Conservation (phyloP, 345 rosid species). For the Alliaria petiolata region DNA sequence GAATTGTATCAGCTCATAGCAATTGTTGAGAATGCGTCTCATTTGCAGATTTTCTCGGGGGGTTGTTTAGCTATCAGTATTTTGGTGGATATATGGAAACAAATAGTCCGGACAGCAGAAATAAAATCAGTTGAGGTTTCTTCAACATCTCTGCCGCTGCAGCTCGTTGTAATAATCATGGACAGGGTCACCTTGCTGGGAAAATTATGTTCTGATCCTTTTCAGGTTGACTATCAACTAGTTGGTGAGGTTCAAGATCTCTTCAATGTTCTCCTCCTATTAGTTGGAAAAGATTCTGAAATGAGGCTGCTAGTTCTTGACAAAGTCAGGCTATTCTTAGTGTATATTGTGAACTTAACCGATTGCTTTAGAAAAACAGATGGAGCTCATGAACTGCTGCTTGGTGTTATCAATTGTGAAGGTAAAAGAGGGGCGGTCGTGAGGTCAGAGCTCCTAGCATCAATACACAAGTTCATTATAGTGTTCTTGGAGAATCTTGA, state of each 20-base stretch:
- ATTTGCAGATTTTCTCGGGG: constrained; percentile 39
- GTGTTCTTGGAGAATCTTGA: constrained; percentile 52
- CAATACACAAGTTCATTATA: constrained; percentile 41
- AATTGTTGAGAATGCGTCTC: constrained; percentile 48
- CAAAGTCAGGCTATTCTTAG: constrained; percentile 42
- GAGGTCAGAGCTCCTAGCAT: constrained; percentile 41
- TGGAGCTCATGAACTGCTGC: constrained; percentile 32
- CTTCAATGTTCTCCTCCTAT: constrained; percentile 45
- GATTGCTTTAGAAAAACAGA: constrained; percentile 20
- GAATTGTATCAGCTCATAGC: constrained; percentile 42
- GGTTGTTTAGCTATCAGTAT: constrained; percentile 41
- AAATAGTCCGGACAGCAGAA: constrained; percentile 28
- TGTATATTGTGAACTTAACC: constrained; percentile 30
- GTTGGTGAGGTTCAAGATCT: constrained; percentile 43
- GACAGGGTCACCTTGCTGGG: constrained; percentile 37
- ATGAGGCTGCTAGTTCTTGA: constrained; percentile 48
- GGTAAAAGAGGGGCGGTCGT: constrained; percentile 17
- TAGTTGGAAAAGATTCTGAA: constrained; percentile 46
- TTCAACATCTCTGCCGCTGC: constrained; percentile 38
- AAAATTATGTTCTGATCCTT: constrained; percentile 31
- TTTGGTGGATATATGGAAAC: constrained; percentile 44
- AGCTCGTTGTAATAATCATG: constrained; percentile 38
- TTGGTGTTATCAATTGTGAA: constrained; percentile 22
- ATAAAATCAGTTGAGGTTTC: constrained; percentile 21
- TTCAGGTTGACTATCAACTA: constrained; percentile 27